These are phyloP conservation scores for Fomitopsis schrenkii DNA, from an alignment of 1,284 basidiomycete species.

Conservation along the genomic window DNA sequence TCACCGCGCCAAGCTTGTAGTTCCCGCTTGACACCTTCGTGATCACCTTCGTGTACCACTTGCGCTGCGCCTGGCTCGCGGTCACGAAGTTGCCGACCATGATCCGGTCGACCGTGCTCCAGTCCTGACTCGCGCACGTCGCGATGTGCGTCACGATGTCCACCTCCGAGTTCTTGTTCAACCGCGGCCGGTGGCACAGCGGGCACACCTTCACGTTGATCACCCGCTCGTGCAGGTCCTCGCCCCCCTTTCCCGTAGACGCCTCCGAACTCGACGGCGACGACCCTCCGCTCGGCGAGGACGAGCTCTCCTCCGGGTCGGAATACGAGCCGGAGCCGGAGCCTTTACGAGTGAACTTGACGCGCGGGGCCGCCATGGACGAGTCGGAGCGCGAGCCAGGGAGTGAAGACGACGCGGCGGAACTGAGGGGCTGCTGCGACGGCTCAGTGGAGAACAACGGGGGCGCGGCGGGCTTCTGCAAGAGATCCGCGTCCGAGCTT, in stretches of 20 bases:
- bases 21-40: slow-evolving; percentile 81
- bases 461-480: slow-evolving; percentile 16
- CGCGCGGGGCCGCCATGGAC: slow-evolving; percentile 1
- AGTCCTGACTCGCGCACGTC: slow-evolving; percentile 91
- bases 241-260: slow-evolving; percentile 17
- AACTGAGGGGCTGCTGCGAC: slow-evolving; percentile 38
- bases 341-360: slow-evolving; percentile 21
- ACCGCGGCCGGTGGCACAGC: slow-evolving; percentile 83
- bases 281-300: slow-evolving; percentile 20
- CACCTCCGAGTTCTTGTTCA: slow-evolving; percentile 84
- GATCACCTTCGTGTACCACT: slow-evolving; percentile 92
- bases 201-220: slow-evolving; percentile 96
- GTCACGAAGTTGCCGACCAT: slow-evolving; percentile 97
- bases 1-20: slow-evolving; percentile 86
- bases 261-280: slow-evolving; percentile 16
- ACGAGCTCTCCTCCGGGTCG: slow-evolving; percentile 41
- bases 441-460: slow-evolving; percentile 38
- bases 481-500: slow-evolving; percentile 15
- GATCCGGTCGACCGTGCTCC: slow-evolving; percentile 84
- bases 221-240: slow-evolving; percentile 75
- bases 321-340: slow-evolving; percentile 33
- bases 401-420: slow-evolving; percentile 13
- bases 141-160: slow-evolving; percentile 94
- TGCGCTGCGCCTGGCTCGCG: slow-evolving; percentile 91
- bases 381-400: slow-evolving; percentile 5